Percentiles rank a stretch among this genome's conserved stretches.
Evolutionary conservation across 345 rosid species (phyloP).

Genomic region (Eucalyptus viminalis): DNA sequence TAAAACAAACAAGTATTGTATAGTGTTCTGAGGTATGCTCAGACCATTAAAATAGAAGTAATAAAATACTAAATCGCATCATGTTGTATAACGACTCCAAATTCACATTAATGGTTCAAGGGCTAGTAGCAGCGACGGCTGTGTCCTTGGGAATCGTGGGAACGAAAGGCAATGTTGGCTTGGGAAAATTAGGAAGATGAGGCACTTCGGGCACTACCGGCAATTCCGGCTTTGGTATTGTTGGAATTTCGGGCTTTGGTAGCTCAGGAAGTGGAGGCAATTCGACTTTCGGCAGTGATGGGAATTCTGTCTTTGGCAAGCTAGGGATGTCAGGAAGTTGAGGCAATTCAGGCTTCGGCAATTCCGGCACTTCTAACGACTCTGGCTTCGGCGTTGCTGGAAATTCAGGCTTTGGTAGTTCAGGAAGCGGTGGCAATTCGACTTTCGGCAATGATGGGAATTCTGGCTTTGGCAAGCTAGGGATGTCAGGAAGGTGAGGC

Average conservation of each 20-base stretch:
- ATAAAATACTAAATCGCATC: not conserved
- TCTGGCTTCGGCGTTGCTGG: not conserved
- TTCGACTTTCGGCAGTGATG: not conserved
- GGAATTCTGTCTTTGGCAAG: not conserved
- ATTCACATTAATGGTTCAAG: not conserved
- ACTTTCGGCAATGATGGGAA: not conserved
- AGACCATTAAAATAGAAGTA: not conserved
- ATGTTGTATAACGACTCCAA: not conserved
- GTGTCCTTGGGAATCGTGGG: not conserved
- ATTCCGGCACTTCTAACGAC: not conserved
- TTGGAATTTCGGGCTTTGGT: too few relatives aligned
- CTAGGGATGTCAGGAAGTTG: not conserved
- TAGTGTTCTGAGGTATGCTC: not conserved
- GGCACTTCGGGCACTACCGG: not conserved
- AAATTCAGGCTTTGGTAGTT: not conserved
- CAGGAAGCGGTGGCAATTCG: not conserved
- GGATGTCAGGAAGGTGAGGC: not conserved
- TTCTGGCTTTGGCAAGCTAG: not conserved
- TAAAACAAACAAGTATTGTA: not conserved
- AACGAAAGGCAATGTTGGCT: not conserved
- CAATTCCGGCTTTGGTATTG: not conserved
- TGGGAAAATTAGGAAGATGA: not conserved
- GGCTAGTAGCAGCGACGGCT: not conserved
- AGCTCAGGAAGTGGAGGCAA: not conserved
- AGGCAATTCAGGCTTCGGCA: not conserved